phyloP scores from a whole-genome alignment of 2,329 filamentous ascomycete genomes.

The Boeremia exigua region DNA sequence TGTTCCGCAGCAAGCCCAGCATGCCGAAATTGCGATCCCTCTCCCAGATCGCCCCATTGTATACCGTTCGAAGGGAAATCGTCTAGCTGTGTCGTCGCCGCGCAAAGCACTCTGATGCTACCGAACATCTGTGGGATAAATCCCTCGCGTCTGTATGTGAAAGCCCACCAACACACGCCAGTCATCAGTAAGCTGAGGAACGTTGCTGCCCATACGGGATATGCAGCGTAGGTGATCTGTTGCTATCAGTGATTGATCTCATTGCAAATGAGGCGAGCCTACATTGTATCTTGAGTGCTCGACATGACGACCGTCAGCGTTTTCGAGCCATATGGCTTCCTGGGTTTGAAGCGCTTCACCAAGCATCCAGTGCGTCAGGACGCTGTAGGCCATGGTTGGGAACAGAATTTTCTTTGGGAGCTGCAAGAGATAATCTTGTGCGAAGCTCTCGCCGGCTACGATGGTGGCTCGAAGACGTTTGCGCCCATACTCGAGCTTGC shows the following conservation, averaged over 20 bases:
- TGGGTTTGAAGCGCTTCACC: conserved; percentile 39
- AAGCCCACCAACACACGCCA: conserved; percentile 40
- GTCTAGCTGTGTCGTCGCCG: conserved; percentile 35
- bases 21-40: conserved; percentile 31
- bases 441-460: conserved; percentile 35
- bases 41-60: conserved; percentile 35
- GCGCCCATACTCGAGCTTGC: conserved; percentile 32
- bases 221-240: conserved; percentile 22
- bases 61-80: conserved; percentile 34
- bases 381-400: conserved; percentile 37
- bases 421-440: conserved; percentile 39
- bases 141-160: conserved; percentile 38
- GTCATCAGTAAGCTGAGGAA: conserved; percentile 41
- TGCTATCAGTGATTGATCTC: conserved; percentile 18
- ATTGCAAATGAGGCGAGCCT: neutral
- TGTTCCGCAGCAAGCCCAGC: conserved; percentile 37
- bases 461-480: conserved; percentile 36
- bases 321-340: conserved; percentile 34
- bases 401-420: conserved; percentile 40
- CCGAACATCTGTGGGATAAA: conserved; percentile 46
- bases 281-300: conserved; percentile 4
- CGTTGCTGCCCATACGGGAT: conserved; percentile 35
- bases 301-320: conserved; percentile 6
- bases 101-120: conserved; percentile 38
- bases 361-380: conserved; percentile 42